Percentiles rank a stretch among this genome's conserved stretches.
These are phyloP conservation scores for Coccomyxa sp. DNA, from an alignment of 139 green algal species.

Conservation along the genomic window DNA sequence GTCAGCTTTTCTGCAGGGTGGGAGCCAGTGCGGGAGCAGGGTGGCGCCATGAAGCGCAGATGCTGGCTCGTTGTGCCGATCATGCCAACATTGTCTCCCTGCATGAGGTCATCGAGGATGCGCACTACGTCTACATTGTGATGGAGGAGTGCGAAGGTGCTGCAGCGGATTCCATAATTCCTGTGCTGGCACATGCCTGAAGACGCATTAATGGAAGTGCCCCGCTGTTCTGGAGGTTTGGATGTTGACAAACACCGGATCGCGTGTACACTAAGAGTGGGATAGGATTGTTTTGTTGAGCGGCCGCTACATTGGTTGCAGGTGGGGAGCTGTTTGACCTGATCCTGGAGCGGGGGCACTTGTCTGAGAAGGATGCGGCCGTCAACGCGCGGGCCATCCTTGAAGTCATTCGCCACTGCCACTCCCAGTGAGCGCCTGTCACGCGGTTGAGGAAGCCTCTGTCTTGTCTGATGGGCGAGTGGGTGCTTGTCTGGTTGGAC, in stretches of 20 bases:
- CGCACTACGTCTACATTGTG: slow-evolving; percentile 66
- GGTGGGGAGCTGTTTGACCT: slow-evolving; percentile 78
- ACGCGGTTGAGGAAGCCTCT: too few relatives aligned
- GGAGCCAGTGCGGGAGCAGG: background rate
- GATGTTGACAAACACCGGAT: too few relatives aligned
- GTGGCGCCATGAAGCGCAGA: slow-evolving; percentile 6
- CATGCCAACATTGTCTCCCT: slow-evolving; percentile 34
- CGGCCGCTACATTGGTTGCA: background rate
- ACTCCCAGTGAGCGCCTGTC: slow-evolving; percentile 37
- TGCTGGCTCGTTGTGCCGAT: slow-evolving; percentile 19
- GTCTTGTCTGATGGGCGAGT: too few relatives aligned
- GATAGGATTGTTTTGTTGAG: too few relatives aligned
- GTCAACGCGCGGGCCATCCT: slow-evolving; percentile 37
- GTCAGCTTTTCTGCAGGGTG: background rate
- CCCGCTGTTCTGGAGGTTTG: too few relatives aligned
- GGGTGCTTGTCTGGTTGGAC: too few relatives aligned
- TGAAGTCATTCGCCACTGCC: slow-evolving; percentile 68
- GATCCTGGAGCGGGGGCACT: slow-evolving; percentile 62
- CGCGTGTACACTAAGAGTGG: too few relatives aligned
- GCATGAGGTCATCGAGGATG: slow-evolving; percentile 70
- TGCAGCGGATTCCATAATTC: background rate
- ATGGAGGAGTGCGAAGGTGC: slow-evolving; percentile 75
- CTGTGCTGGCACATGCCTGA: too few relatives aligned
- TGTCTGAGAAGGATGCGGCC: slow-evolving; percentile 71
- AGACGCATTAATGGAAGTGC: too few relatives aligned